Evolutionary conservation across 2,329 filamentous ascomycete genomes (phyloP).

Genomic region (Paecilomyces dactylethromorphus): DNA sequence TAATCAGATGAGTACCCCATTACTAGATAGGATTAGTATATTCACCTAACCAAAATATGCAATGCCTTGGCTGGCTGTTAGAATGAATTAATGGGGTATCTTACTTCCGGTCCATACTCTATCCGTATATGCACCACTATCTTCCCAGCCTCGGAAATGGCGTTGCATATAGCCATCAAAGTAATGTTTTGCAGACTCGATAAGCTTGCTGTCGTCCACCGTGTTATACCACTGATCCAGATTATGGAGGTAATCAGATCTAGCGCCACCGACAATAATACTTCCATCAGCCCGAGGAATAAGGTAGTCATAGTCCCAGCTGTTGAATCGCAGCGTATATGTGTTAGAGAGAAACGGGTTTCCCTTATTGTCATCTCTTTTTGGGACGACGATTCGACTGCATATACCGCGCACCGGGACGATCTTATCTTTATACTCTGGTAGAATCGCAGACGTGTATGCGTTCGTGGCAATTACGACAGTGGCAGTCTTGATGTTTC

Average conservation of each 20-base stretch:
- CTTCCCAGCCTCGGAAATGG: slow-evolving; percentile 29
- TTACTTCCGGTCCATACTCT: slow-evolving; percentile 30
- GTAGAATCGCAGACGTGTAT: slow-evolving; percentile 72
- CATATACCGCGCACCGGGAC: slow-evolving; percentile 63
- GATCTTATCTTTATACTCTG: slow-evolving; percentile 62
- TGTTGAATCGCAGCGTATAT: slow-evolving; percentile 50
- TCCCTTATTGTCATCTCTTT: slow-evolving; percentile 6
- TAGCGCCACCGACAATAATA: slow-evolving; percentile 58
- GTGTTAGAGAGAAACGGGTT: slow-evolving; percentile 36
- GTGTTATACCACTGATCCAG: slow-evolving; percentile 38
- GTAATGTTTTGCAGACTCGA: slow-evolving; percentile 35
- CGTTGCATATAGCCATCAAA: slow-evolving; percentile 34
- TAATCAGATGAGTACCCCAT: slow-evolving; percentile 48
- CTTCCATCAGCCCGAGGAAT: slow-evolving; percentile 49
- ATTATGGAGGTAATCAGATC: slow-evolving; percentile 34
- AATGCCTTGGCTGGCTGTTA: neutral
- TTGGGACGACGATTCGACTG: slow-evolving; percentile 23
- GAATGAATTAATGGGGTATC: slow-evolving; percentile 1
- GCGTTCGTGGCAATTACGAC: slow-evolving; percentile 78
- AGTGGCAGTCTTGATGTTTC: slow-evolving; percentile 54
- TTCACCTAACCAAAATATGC: neutral
- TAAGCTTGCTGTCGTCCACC: slow-evolving; percentile 44
- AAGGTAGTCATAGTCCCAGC: slow-evolving; percentile 41
- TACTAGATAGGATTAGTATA: slow-evolving; percentile 27
- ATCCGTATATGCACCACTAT: slow-evolving; percentile 22